These are phyloP conservation scores for Amanita rimosa DNA, from an alignment of 768 basidiomycete genomes.

Conservation along the genomic window DNA sequence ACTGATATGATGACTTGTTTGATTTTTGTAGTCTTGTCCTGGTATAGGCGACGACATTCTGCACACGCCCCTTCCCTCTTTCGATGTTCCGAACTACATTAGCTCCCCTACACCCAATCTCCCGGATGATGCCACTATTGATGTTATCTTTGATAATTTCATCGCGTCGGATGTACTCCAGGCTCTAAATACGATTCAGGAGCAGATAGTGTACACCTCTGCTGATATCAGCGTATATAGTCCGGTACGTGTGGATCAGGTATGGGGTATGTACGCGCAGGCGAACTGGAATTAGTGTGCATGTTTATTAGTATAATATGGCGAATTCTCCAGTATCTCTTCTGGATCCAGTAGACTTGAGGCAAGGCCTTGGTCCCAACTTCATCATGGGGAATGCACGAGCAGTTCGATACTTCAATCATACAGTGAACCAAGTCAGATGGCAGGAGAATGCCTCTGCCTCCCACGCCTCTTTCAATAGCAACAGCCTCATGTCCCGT, in stretches of 20 bases:
- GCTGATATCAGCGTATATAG: conserved; percentile 48
- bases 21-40: conserved; percentile 42
- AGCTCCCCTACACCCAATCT: conserved; percentile 42
- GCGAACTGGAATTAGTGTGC: conserved; percentile 26
- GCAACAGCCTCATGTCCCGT: not conserved
- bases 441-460: no score
- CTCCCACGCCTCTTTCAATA: not conserved
- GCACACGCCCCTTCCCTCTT: conserved; percentile 52
- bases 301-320: no score
- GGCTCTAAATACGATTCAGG: conserved; percentile 48
- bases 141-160: conserved; percentile 71
- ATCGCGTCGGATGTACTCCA: conserved; percentile 39
- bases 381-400: no score
- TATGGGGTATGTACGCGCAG: conserved; percentile 48
- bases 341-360: no score
- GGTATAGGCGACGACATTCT: conserved; percentile 65
- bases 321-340: no score
- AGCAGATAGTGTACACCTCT: conserved; percentile 31
- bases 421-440: no score
- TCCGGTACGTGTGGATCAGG: conserved; percentile 33
- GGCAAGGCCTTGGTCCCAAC: no score
- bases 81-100: conserved; percentile 44
- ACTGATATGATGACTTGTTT: not conserved
- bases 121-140: conserved; percentile 39
- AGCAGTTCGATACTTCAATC: no score